Evolutionary conservation across 768 basidiomycete species (phyloP), one percentile per base, ranked within the genome.

Genomic region (Leccinum aurantiacum): DNA sequence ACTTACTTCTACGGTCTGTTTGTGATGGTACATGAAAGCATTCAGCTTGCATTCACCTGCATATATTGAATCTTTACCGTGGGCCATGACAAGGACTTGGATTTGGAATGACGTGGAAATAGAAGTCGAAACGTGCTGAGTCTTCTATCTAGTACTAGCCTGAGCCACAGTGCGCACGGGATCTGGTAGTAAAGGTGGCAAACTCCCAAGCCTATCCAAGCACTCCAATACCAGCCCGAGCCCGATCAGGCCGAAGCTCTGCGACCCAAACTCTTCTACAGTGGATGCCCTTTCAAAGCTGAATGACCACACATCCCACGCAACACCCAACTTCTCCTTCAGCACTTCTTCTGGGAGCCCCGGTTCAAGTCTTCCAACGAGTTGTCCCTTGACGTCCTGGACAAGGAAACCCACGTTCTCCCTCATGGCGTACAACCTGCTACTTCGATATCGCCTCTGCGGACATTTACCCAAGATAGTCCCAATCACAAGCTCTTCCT

Each of bases 401-500:
- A 86, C 83, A 33, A 91, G 77, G 19, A 76, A 77, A 13, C 68
- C 71, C 5, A 82, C 71, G 60, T 90, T 87, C 13, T 84, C 73
- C 38, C 78, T 77, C 88, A 91, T 89, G 11, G 85, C 78, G 55
- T 85, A 78, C 57, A 81, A 79, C 27, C 88, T 79, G 61, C 84
- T 82, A 29, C 70, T 79, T 59, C 89, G 77, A 79, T 82, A 87
- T 35, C 85, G 74, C 59, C 78, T 79, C 63, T 91, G 84, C 1
- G 82, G 74, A 66, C 87, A 90, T 60, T 85, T 85, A 2, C 84
- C 88, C 49, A 91, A 73, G 58, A 93, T 93, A 0, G 87, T 85
- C 19, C 90, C 90, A 31, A 86, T 73, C 1, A 91, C 86, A 24
- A 91, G 79, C 65, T 93, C 91, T 53, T 88, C 86, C 67, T 93